These are phyloP conservation scores for Thozetella sp. DNA, from an alignment of 495 filamentous ascomycete species.

Conservation along the genomic window DNA sequence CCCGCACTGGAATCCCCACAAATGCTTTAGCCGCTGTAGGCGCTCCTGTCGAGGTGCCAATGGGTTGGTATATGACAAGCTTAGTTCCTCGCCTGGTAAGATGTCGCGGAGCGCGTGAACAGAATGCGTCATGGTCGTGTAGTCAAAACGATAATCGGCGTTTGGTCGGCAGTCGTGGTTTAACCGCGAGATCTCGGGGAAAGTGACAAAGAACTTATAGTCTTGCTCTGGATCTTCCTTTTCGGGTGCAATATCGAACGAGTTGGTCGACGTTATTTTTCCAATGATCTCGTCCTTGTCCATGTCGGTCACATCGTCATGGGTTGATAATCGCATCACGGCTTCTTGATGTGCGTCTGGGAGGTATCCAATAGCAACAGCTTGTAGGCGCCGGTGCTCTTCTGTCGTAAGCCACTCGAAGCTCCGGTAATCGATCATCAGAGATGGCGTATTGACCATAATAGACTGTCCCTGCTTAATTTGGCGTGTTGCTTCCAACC, in stretches of 20 bases:
- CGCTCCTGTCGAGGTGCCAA: conserved; percentile 23
- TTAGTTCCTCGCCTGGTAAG: conserved; percentile 33
- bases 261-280: conserved; percentile 28
- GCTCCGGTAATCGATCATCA: conserved; percentile 33
- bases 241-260: conserved; percentile 30
- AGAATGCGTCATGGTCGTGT: conserved; percentile 29
- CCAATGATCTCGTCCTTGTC: conserved; percentile 14
- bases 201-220: conserved; percentile 24
- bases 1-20: conserved; percentile 41
- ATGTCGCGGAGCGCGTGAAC: conserved; percentile 36
- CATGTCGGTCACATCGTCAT: conserved; percentile 9
- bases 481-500: conserved; percentile 22
- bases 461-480: conserved; percentile 30
- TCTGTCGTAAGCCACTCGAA: conserved; percentile 24
- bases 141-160: conserved; percentile 42
- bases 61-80: conserved; percentile 40
- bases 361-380: conserved; percentile 21
- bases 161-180: conserved; percentile 49
- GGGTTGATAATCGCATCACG: conserved; percentile 27
- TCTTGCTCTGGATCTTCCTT: conserved; percentile 18
- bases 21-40: conserved; percentile 19
- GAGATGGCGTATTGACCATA: conserved; percentile 31
- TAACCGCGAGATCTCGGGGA: conserved; percentile 35
- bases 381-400: conserved; percentile 22
- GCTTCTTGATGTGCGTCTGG: conserved; percentile 18